phyloP scores from a whole-genome alignment of 192 early-diverging fungal genomes.

The Hyaloraphidium curvatum region DNA sequence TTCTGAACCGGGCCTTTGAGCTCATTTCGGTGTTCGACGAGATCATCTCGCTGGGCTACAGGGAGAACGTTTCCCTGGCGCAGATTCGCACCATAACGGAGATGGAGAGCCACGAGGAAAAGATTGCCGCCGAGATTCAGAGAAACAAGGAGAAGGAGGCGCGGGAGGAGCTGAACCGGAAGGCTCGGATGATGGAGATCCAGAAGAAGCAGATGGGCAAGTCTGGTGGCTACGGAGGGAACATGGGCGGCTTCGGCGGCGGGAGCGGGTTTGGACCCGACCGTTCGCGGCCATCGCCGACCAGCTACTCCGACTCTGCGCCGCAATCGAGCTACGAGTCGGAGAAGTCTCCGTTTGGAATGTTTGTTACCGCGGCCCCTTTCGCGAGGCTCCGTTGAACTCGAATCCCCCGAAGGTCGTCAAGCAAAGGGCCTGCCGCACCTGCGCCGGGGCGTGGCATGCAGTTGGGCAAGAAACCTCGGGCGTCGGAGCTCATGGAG shows the following conservation, averaged over 20 bases:
- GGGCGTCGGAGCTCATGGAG: slow-evolving; percentile 56
- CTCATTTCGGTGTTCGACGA: slow-evolving; percentile 88
- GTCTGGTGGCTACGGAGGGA: neutral
- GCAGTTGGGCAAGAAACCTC: slow-evolving; percentile 84
- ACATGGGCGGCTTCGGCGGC: neutral
- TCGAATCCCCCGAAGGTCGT: too few species aligned
- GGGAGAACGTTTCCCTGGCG: slow-evolving; percentile 76
- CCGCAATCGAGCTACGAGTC: too few species aligned
- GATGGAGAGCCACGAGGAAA: slow-evolving; percentile 98
- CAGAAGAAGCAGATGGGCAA: slow-evolving; percentile 55
- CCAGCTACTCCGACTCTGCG: too few species aligned
- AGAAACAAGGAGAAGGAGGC: slow-evolving; percentile 93
- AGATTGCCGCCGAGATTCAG: slow-evolving; percentile 87
- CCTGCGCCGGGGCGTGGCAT: slow-evolving; percentile 80
- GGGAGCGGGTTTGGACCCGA: too few species aligned
- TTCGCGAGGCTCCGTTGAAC: neutral
- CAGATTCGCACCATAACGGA: slow-evolving; percentile 85
- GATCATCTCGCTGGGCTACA: slow-evolving; percentile 65
- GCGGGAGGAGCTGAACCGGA: slow-evolving; percentile 84
- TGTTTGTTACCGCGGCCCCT: neutral
- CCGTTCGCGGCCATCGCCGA: too few species aligned
- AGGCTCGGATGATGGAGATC: slow-evolving; percentile 76
- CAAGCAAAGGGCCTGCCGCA: too few species aligned
- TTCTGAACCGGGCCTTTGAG: slow-evolving; percentile 71
- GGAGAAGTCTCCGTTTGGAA: too few species aligned